Evolutionary conservation across 1,284 basidiomycete genomes (phyloP).

Genomic region (Binderoboletus segoi): DNA sequence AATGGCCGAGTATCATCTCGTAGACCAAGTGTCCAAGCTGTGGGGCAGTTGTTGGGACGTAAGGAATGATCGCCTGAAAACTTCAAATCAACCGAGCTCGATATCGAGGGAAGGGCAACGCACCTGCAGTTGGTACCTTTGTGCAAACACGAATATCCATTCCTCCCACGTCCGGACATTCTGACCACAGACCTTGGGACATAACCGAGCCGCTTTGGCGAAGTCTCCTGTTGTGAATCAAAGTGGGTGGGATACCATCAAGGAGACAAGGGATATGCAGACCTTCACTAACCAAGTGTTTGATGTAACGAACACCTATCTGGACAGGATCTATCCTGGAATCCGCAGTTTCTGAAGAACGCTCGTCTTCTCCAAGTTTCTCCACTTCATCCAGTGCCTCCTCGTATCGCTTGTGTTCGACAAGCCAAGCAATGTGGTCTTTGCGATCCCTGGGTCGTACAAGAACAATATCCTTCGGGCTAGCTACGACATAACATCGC

Average conservation of each 20-base stretch:
- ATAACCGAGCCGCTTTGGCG: constrained; percentile 81
- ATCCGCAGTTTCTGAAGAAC: constrained; percentile 23
- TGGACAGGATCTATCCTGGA: constrained; percentile 62
- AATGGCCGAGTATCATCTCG: constrained; percentile 92
- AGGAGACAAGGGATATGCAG: constrained; percentile 21
- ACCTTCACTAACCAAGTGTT: constrained; percentile 80
- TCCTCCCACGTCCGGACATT: constrained; percentile 89
- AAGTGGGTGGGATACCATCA: neutral
- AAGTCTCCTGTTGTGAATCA: constrained; percentile 65
- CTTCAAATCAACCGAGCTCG: neutral
- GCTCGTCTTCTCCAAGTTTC: constrained; percentile 43
- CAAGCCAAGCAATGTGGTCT: constrained; percentile 93
- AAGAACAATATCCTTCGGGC: constrained; percentile 84
- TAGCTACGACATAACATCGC: constrained; percentile 76
- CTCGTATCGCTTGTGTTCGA: constrained; percentile 84
- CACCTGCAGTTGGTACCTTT: constrained; percentile 81
- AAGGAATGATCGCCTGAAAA: constrained; percentile 81
- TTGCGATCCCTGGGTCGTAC: constrained; percentile 84
- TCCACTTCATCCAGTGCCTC: constrained; percentile 90
- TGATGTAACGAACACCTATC: constrained; percentile 85
- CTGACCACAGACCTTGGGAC: constrained; percentile 83
- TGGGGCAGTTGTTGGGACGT: constrained; percentile 83
- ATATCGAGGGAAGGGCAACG: constrained; percentile 13
- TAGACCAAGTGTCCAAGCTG: constrained; percentile 86
- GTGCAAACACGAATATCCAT: constrained; percentile 92